Base-by-base conservation (phyloP, 1,139 yeast species). In the Geotrichum citri-aurantii region DNA sequence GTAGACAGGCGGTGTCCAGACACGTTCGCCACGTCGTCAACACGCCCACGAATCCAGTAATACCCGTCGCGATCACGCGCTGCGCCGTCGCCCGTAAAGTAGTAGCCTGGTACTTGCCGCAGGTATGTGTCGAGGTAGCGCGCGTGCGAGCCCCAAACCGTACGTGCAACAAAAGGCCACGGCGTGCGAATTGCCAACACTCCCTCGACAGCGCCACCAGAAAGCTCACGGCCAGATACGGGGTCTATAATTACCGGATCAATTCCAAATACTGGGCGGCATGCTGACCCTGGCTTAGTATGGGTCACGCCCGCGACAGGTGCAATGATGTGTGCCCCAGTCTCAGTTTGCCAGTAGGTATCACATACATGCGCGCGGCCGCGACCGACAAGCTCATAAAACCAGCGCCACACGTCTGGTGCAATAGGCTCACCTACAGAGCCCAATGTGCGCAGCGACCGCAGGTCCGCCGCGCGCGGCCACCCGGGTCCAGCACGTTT, bases 81-180 rank as follows among this genome's bases (percentile, higher is more conserved):
- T 54, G 96, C 96, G 76, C 96, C 96, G 74, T 90, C 97, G 72
- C 97, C 97, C 26, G 96, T 89, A 79, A 90, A 90, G 77, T 89
- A 90, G 77, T 81, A 86, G 58, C 96, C 96, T 62, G 95, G 95
- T 78, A 89, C 90, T 62, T 96, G 96, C 68, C 86, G 86, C 75
- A 89, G 79, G 75, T 90, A 90, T 58, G 96, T 89, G 68, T 90
- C 96, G 78, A 88, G 77, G 77, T 82, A 90, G 73, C 92, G 85
- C 64, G 78, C 75, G 75, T 89, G 95, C 76, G 90, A 86, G 68
- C 84, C 85, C 85, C 88, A 89, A 63, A 90, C 95, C 29, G 95
- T 81, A 76, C 96, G 85, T 50, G 96, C 95, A 88, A 90, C 86
- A 26, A 95, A 88, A 62, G 97, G 97, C 97, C 97, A 90, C 53